phyloP scores from a whole-genome alignment of 768 basidiomycete species.

The Pulveroboletus sp. region DNA sequence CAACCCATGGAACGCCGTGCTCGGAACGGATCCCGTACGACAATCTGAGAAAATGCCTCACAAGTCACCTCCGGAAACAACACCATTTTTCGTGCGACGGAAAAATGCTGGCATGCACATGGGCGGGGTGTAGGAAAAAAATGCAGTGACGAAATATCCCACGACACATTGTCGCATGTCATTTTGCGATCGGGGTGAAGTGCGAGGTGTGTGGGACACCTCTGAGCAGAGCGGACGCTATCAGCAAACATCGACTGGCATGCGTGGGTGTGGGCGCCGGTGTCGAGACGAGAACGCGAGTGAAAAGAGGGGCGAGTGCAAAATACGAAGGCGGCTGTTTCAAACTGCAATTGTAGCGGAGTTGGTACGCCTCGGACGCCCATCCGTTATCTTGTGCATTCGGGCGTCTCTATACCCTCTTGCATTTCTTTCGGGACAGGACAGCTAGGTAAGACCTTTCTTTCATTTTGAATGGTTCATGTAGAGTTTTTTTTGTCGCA shows the following conservation, averaged over 20 bases:
- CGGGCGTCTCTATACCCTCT: too few species aligned
- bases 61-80: constrained; percentile 17
- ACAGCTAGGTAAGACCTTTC: not conserved
- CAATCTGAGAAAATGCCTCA: constrained; percentile 12
- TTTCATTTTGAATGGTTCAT: not conserved
- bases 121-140: constrained; percentile 9
- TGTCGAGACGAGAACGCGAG: not conserved
- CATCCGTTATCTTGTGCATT: too few species aligned
- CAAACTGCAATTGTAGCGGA: too few species aligned
- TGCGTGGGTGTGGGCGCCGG: constrained; percentile 6
- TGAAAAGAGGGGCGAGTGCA: not conserved
- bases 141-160: constrained; percentile 28
- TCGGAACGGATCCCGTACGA: constrained; percentile 15
- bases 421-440: not conserved
- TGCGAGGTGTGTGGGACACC: constrained; percentile 14
- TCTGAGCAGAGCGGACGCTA: constrained; percentile 24
- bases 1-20: constrained; percentile 8
- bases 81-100: constrained; percentile 21
- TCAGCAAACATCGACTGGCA: constrained; percentile 17
- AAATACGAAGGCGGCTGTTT: constrained; percentile 2
- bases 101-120: constrained; percentile 9
- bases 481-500: not conserved
- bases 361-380: constrained; percentile 1
- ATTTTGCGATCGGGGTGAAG: constrained; percentile 21
- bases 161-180: constrained; percentile 23